These are phyloP conservation scores for Geotrichum restrictum DNA, from an alignment of 1,139 yeast species.

Conservation along the genomic window DNA sequence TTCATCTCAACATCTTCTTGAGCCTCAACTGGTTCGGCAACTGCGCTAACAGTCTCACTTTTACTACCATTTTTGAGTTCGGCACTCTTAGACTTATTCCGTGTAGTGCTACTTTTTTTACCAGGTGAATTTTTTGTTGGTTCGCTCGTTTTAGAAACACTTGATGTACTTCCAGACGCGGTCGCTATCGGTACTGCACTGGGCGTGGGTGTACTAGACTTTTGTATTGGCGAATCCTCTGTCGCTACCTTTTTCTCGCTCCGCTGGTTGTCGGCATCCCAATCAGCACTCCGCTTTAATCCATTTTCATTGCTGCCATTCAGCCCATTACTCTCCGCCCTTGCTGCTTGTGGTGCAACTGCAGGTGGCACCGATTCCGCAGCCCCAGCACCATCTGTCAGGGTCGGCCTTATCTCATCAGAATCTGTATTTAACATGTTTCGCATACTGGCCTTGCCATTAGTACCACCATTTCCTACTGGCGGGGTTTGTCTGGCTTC, in stretches of 20 bases:
- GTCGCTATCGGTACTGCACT: too few species aligned
- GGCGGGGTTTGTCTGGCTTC: constrained; percentile 6
- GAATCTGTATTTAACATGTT: background rate
- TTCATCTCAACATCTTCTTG: constrained; percentile 6
- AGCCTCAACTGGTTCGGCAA: constrained; percentile 6
- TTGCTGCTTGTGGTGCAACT: background rate
- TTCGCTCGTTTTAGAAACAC: too few species aligned
- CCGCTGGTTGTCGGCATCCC: background rate
- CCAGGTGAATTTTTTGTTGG: constrained; percentile 16
- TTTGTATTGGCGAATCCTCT: background rate
- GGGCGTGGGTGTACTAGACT: background rate
- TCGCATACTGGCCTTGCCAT: constrained; percentile 19
- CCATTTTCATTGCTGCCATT: background rate
- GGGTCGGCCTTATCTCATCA: too few species aligned
- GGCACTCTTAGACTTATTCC: constrained; percentile 15
- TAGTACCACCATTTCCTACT: background rate
- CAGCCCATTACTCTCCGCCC: too few species aligned
- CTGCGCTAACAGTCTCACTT: constrained; percentile 4
- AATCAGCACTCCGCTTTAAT: background rate
- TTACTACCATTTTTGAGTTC: background rate
- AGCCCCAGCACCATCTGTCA: background rate
- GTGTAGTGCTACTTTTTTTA: constrained; percentile 9
- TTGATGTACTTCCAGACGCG: background rate
- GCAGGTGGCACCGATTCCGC: background rate
- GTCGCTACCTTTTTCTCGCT: background rate